Base-by-base conservation (phyloP, 2,329 filamentous ascomycete species). In the Fusarium xyrophilum region DNA sequence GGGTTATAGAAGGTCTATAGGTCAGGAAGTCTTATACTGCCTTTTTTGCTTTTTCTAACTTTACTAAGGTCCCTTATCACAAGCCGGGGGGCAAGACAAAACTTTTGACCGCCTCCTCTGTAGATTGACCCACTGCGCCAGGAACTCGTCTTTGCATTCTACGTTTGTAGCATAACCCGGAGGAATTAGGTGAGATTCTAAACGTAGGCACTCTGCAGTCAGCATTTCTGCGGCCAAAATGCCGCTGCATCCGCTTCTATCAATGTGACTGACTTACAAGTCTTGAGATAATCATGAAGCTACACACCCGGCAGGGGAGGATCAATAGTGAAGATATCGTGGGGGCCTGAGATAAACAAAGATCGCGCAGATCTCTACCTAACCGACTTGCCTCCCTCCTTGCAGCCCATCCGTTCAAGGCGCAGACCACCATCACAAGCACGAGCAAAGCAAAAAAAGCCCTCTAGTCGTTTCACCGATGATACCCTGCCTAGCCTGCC, bases 401-500 rank as follows among this genome's bases (percentile, higher is more conserved):
- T 25, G 23, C 23, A 14, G 27, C n/a, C 11, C 6, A 12, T 23
- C 28, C 28, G 40, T 33, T n/a, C 14, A 28, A 19, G 28, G 44
- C 9, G 6, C 7, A 33, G 25, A n/a, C 23, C 17, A 25, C 10
- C 23, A 44, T 39, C 39, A 55, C 27, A 19, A n/a, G 50, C n/a
- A 23, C 46, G 13, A 36, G 28, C 5, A 53, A 35, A 28, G 36
- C 13, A 21, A 51, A 27, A 27, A 23, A 15, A 2, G 11, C 9
- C 10, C 7, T n/a, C 12, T 38, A 44, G 27, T n/a, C 5, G 50
- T 38, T 55, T 55, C 50, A 55, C 19, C 8, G 17, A 55, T 36
- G 48, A 17, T 44, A 27, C 50, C 51, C 21, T 44, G 48, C 56
- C 33, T 44, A 27, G 39, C 51, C 21, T 44, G 48, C 56, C 33